A percentile compares a stretch with the other conserved stretches of the same genome.
Conservation (phyloP, 768 basidiomycete genomes). For the Leccinum pellstonianum region DNA sequence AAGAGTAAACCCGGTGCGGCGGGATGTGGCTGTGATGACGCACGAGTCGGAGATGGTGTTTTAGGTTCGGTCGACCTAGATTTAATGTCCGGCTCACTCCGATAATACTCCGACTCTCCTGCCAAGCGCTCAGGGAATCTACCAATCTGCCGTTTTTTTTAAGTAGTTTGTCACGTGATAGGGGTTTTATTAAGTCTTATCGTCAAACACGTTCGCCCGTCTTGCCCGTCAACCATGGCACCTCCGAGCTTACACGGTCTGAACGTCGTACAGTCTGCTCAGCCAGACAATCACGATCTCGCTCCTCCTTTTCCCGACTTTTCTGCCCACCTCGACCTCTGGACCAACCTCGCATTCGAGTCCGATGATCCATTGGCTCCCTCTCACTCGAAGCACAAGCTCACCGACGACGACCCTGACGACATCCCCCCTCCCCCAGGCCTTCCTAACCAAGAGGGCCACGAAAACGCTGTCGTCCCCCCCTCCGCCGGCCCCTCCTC, state of each 20-base stretch:
- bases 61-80: background rate
- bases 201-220: constrained; percentile 1
- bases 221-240: constrained; percentile 41
- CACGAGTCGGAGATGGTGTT: constrained; percentile 69
- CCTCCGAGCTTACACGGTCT: constrained; percentile 73
- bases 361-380: constrained; percentile 62
- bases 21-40: constrained; percentile 82
- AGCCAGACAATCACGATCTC: constrained; percentile 50
- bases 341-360: constrained; percentile 81
- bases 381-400: constrained; percentile 34
- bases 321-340: constrained; percentile 74
- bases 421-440: constrained; percentile 26
- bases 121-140: too few species aligned
- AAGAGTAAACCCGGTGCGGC: constrained; percentile 71
- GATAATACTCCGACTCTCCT: too few species aligned
- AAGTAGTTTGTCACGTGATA: constrained; percentile 10
- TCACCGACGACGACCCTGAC: constrained; percentile 28
- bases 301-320: constrained; percentile 69
- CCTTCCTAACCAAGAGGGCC: constrained; percentile 50
- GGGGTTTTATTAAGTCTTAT: constrained; percentile 15
- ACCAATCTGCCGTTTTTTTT: background rate
- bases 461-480: constrained; percentile 54
- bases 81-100: background rate
- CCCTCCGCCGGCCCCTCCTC: constrained; percentile 37
- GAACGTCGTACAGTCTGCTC: constrained; percentile 68